These are phyloP conservation scores for Wickerhamomyces tratensis DNA, from an alignment of 805 yeast genomes.

Conservation along the genomic window DNA sequence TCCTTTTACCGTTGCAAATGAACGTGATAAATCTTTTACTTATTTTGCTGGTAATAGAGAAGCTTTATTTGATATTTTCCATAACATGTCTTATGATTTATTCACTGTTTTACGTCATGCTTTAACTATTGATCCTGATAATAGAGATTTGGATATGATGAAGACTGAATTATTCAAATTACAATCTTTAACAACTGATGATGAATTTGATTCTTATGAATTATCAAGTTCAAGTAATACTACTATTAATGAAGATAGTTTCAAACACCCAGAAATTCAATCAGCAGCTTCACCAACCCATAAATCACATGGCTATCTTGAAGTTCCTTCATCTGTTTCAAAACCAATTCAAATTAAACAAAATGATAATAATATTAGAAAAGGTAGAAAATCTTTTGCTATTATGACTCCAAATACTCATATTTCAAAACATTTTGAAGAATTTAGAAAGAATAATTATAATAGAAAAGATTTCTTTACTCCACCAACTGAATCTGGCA, in stretches of 20 bases:
- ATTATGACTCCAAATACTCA: constrained; percentile 49
- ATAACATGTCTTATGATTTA: constrained; percentile 78
- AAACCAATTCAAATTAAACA: constrained; percentile 18
- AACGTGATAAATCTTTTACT: constrained; percentile 70
- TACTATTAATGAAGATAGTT: not conserved
- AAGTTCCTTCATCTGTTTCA: constrained; percentile 1
- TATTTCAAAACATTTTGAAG: constrained; percentile 28
- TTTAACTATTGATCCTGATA: constrained; percentile 78
- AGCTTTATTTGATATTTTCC: constrained; percentile 84
- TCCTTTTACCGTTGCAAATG: constrained; percentile 77
- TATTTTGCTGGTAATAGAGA: constrained; percentile 85
- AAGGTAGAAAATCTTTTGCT: constrained; percentile 49
- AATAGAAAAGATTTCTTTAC: constrained; percentile 70
- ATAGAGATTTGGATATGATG: constrained; percentile 60
- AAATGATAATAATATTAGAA: constrained; percentile 17
- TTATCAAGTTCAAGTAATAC: not conserved
- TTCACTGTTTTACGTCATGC: constrained; percentile 75
- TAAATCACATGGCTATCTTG: not conserved
- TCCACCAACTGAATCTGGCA: constrained; percentile 64
- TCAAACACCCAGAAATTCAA: not conserved
- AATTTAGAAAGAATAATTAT: constrained; percentile 27
- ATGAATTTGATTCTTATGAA: constrained; percentile 43
- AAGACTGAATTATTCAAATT: constrained; percentile 49
- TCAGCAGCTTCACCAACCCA: not conserved
- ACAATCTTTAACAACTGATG: constrained; percentile 74